phyloP scores from a whole-genome alignment of 2,329 filamentous ascomycete species.

The Pseudocercospora fijiensis region DNA sequence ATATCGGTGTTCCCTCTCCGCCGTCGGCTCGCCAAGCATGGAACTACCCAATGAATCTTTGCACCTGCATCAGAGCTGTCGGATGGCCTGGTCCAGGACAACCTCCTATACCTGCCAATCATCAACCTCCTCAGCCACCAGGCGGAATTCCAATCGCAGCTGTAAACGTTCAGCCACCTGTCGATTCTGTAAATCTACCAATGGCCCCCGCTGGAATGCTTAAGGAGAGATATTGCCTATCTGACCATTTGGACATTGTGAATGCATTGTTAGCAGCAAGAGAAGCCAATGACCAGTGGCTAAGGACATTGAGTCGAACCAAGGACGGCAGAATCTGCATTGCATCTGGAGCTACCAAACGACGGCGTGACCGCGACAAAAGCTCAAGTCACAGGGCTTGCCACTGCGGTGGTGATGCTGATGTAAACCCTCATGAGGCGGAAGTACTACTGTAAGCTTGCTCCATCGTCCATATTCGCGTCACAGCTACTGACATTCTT shows the following conservation, averaged over 20 bases:
- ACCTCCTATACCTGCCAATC: not conserved
- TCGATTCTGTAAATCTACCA: not conserved
- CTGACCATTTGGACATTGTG: not conserved
- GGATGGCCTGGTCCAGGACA: not conserved
- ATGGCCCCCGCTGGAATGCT: not conserved
- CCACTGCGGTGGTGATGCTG: slow-evolving; percentile 2
- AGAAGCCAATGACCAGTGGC: not conserved
- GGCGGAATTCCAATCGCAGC: not conserved
- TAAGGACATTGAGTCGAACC: not conserved
- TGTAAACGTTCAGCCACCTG: not conserved
- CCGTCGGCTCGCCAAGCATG: not conserved
- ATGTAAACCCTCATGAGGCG: not conserved
- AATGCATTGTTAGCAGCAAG: not conserved
- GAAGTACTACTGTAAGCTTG: slow-evolving; percentile 6
- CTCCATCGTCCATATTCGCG: not conserved
- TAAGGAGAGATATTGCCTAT: not conserved
- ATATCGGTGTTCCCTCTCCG: not conserved
- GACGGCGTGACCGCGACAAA: not conserved
- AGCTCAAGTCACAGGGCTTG: slow-evolving; percentile 8
- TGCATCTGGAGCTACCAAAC: not conserved
- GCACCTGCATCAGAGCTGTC: slow-evolving; percentile 6
- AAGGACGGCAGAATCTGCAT: not conserved
- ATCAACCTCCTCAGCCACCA: not conserved
- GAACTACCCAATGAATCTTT: slow-evolving; percentile 2
- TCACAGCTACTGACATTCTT: not conserved